Evolutionary conservation across 768 basidiomycete genomes (phyloP).

Genomic region (Leccinum sublutescens): DNA sequence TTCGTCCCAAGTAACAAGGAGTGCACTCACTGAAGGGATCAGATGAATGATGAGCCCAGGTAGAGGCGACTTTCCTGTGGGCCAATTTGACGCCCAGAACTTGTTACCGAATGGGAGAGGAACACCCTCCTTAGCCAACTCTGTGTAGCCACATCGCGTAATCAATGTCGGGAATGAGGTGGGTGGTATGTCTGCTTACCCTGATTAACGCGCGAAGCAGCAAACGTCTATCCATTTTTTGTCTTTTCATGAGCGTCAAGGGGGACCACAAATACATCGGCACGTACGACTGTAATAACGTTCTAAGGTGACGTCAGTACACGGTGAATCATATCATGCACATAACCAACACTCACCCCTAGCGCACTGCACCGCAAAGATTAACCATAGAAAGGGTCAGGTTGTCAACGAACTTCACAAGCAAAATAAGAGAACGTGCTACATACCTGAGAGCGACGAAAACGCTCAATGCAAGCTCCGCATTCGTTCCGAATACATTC

Average conservation of each 20-base stretch:
- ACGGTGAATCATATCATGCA: neutral
- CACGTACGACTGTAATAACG: slow-evolving; percentile 33
- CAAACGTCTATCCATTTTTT: slow-evolving; percentile 42
- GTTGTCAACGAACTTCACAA: neutral
- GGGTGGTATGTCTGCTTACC: slow-evolving; percentile 20
- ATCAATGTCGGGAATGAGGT: neutral
- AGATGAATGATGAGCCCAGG: slow-evolving; percentile 56
- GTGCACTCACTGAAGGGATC: slow-evolving; percentile 44
- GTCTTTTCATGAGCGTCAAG: neutral
- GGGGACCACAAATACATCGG: neutral
- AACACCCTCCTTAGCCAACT: slow-evolving; percentile 63
- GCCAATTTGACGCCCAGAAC: slow-evolving; percentile 65
- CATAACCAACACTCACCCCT: slow-evolving; percentile 26
- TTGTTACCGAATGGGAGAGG: slow-evolving; percentile 57
- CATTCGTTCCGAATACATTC: slow-evolving; percentile 53
- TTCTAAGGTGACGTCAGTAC: slow-evolving; percentile 21
- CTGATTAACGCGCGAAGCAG: slow-evolving; percentile 53
- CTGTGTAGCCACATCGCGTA: slow-evolving; percentile 21
- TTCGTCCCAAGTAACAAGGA: neutral
- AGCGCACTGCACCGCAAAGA: slow-evolving; percentile 32
- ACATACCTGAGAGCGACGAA: slow-evolving; percentile 56
- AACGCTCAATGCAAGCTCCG: slow-evolving; percentile 54
- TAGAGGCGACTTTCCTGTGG: slow-evolving; percentile 53
- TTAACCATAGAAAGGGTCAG: neutral
- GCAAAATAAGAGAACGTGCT: neutral